Evolutionary conservation across 2,329 filamentous ascomycete genomes (phyloP).

Genomic region (Fusarium nisikadoi): DNA sequence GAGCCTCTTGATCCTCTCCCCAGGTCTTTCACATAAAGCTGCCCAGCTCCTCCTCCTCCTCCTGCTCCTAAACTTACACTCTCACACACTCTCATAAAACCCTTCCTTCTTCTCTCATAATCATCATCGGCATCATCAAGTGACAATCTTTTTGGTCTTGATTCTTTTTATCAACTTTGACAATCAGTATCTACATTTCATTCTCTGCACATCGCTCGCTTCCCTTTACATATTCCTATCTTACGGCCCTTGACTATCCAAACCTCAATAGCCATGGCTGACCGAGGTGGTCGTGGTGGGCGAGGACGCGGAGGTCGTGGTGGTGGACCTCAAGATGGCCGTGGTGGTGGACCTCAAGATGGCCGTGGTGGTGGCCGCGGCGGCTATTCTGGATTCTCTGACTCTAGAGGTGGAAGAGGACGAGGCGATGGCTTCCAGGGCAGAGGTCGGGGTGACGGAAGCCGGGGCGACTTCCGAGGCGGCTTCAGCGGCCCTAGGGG

Average conservation of each 20-base stretch:
- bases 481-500: constrained; percentile 29
- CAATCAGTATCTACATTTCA: background rate
- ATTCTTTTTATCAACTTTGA: background rate
- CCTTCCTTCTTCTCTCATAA: background rate
- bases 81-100: background rate
- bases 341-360: constrained; percentile 27
- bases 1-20: background rate
- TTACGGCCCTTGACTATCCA: background rate
- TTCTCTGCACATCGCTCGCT: background rate
- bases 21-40: constrained; percentile 7
- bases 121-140: background rate
- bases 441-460: constrained; percentile 9
- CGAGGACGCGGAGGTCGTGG: constrained; percentile 35
- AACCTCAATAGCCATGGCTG: constrained; percentile 39
- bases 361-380: constrained; percentile 29
- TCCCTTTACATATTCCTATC: background rate
- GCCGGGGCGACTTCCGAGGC: constrained; percentile 27
- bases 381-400: constrained; percentile 8
- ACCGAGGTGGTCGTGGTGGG: constrained; percentile 38
- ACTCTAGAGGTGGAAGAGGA: constrained; percentile 36
- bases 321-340: constrained; percentile 8
- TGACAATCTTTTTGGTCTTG: background rate
- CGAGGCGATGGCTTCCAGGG: constrained; percentile 24
- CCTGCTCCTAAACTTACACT: background rate
- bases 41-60: background rate